A percentile compares a stretch with the other conserved stretches of the same genome.
Conservation (phyloP, 768 basidiomycete genomes). For the Neoboletus magnificus region DNA sequence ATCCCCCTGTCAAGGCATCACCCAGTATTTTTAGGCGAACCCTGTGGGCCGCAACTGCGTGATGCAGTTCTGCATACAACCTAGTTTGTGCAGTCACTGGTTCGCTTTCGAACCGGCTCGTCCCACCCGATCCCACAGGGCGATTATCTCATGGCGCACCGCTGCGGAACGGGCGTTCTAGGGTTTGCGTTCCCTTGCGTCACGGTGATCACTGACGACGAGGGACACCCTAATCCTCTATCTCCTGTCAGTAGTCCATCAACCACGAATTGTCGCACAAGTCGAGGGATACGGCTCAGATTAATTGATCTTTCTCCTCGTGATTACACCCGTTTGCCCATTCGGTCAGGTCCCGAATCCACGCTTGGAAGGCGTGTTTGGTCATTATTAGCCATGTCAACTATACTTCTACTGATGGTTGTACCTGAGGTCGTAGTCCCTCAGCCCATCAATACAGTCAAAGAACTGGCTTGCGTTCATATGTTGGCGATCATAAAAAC, state of each 20-base stretch:
- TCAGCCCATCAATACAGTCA: not conserved
- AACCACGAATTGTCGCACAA: not conserved
- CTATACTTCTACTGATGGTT: not conserved
- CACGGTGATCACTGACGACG: not conserved
- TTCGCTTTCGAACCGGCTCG: not conserved
- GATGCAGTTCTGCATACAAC: not conserved
- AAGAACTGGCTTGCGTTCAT: not conserved
- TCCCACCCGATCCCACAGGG: not conserved
- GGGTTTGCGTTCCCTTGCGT: not conserved
- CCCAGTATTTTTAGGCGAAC: not conserved
- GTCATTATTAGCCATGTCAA: not conserved
- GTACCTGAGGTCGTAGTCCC: not conserved
- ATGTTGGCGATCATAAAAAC: not conserved
- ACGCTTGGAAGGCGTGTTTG: conserved; percentile 14
- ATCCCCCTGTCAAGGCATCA: not conserved
- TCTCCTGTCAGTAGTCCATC: not conserved
- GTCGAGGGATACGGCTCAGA: not conserved
- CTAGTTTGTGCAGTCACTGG: not conserved
- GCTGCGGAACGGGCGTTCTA: not conserved
- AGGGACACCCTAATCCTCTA: not conserved
- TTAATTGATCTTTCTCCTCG: conserved; percentile 3
- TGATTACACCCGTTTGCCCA: not conserved
- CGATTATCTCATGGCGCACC: not conserved
- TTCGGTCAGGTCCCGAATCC: conserved; percentile 8
- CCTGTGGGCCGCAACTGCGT: not conserved